phyloP scores from a whole-genome alignment of 2,329 filamentous ascomycete genomes.

The Paecilomyces fulvus region DNA sequence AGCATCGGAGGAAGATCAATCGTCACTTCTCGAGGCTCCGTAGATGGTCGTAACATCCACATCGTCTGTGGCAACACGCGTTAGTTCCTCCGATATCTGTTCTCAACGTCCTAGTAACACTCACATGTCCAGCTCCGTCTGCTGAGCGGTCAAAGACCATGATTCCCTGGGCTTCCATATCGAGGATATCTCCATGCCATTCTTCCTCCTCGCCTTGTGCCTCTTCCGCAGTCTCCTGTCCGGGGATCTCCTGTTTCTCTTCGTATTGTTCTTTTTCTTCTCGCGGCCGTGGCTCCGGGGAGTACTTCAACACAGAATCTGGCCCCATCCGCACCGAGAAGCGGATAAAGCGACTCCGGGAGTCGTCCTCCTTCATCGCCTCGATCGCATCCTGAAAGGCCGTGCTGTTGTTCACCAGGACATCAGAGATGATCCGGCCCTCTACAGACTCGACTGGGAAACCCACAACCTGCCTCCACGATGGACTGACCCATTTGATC shows the following conservation, averaged over 20 bases:
- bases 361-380: slow-evolving; percentile 86
- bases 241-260: slow-evolving; percentile 1
- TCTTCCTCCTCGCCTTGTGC: slow-evolving; percentile 22
- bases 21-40: slow-evolving; percentile 81
- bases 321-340: slow-evolving; percentile 66
- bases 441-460: slow-evolving; percentile 64
- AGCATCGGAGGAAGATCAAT: slow-evolving; percentile 86
- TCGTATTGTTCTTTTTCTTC: slow-evolving; percentile 8
- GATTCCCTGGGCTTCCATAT: slow-evolving; percentile 92
- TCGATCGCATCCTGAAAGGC: slow-evolving; percentile 79
- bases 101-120: slow-evolving; percentile 25
- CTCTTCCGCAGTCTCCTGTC: slow-evolving; percentile 10
- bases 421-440: slow-evolving; percentile 68
- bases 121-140: slow-evolving; percentile 81
- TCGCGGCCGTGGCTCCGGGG: slow-evolving; percentile 21
- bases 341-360: slow-evolving; percentile 79
- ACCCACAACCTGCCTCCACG: slow-evolving; percentile 89
- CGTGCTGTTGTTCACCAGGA: slow-evolving; percentile 70
- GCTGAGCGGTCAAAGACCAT: slow-evolving; percentile 91
- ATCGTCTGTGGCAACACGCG: slow-evolving; percentile 59
- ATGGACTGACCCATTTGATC: slow-evolving; percentile 93
- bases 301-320: slow-evolving; percentile 54
- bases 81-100: slow-evolving; percentile 15
- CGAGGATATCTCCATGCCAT: slow-evolving; percentile 48
- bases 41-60: slow-evolving; percentile 98